Base-by-base conservation (phyloP, 1,139 yeast species). In the Zygosaccharomyces sapae region DNA sequence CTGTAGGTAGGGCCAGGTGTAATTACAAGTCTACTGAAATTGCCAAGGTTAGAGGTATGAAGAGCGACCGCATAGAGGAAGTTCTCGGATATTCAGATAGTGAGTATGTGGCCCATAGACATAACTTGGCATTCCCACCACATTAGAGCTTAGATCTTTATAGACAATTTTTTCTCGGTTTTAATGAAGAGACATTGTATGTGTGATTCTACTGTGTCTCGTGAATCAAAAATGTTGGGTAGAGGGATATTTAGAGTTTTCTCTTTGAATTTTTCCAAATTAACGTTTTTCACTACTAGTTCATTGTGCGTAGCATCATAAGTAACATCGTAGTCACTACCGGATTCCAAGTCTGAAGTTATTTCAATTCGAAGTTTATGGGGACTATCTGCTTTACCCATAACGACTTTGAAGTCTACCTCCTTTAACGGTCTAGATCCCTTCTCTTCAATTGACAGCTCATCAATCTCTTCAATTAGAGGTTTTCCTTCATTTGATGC, bases 41-140 rank as follows among this genome's bases (percentile, higher is more conserved):
- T 38, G 76, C 76, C 4, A 76, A 83, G 59, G 87, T 92, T 53
- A 87, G 81, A 68, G 97, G 98, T 0, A 71, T 79, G 53, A 88
- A 87, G 55, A 84, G 95, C 62, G 73, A 76, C 42, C 83, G 86
- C 47, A 86, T 92, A 43, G 89, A 83, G 53, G 66, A 73, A 1
- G 72, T 77, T 1, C 73, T 92, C 54, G 98, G 97, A 1, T 92
- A 83, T 64, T 88, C 90, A 12, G 97, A 90, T 65, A 80, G 92
- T 44, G 98, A 94, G 63, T 94, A 92, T 62, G 80, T 90, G 47
- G 95, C 96, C 1, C 94, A 85, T 65, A 76, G 98, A 59, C 96
- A 88, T 56, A 90, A 92, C 62, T 72, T 92, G 63, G 97, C 97
- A 9, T 88, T 90, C 63, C 92, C 89, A 42, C 82, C 86, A 13